phyloP scores from a whole-genome alignment of 768 basidiomycete species.

The Boletus vinaceobasis region DNA sequence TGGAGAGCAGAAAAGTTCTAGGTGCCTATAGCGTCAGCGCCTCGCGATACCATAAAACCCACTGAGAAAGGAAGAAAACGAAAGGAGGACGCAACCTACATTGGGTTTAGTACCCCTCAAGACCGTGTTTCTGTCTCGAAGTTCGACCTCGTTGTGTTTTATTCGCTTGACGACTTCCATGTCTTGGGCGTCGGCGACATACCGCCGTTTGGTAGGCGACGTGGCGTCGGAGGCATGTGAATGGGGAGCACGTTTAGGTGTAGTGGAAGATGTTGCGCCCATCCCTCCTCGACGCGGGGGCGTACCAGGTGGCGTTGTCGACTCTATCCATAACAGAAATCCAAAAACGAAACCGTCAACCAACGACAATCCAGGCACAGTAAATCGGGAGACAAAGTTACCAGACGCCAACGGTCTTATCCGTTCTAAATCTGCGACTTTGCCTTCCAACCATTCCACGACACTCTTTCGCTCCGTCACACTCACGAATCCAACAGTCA shows the following conservation, averaged over 20 bases:
- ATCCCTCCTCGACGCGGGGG: conserved; percentile 39
- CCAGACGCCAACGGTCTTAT: conserved; percentile 24
- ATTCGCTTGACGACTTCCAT: conserved; percentile 86
- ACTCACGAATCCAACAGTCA: conserved; percentile 74
- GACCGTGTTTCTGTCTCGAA: conserved; percentile 79
- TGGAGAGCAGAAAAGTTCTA: conserved; percentile 81
- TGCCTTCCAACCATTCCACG: conserved; percentile 81
- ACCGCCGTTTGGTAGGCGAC: conserved; percentile 67
- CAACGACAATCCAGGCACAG: background rate
- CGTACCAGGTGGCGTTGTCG: conserved; percentile 61
- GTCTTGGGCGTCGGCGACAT: conserved; percentile 75
- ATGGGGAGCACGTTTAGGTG: conserved; percentile 21
- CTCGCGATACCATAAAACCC: background rate
- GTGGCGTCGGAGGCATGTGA: conserved; percentile 26
- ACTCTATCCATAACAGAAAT: conserved; percentile 30
- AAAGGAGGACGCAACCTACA: conserved; percentile 42
- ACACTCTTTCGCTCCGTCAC: conserved; percentile 85
- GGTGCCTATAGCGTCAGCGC: background rate
- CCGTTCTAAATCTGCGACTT: conserved; percentile 24
- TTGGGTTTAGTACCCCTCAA: conserved; percentile 81
- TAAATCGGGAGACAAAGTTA: conserved; percentile 2
- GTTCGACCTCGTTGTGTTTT: conserved; percentile 65
- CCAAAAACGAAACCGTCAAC: background rate
- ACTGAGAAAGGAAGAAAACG: background rate
- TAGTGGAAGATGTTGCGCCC: conserved; percentile 16